Percentiles rank a stretch among this genome's conserved stretches.
These are phyloP conservation scores for Kodamaea leandrae DNA, from an alignment of 805 yeast species.

Conservation along the genomic window DNA sequence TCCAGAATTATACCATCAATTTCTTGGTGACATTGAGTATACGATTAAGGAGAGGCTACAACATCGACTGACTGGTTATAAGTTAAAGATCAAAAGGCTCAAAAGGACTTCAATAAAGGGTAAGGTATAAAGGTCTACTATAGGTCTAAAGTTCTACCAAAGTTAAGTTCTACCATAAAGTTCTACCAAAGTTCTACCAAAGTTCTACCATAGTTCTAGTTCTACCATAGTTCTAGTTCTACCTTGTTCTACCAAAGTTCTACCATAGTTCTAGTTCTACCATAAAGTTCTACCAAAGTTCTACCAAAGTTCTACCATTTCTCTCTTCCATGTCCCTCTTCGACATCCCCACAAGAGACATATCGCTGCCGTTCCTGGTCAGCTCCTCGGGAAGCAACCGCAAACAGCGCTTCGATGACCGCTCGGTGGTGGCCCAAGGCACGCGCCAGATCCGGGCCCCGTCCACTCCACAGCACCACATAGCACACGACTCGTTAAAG, in stretches of 20 bases:
- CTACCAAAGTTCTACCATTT: neutral
- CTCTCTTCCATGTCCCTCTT: conserved; percentile 6
- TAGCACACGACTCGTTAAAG: neutral
- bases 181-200: neutral
- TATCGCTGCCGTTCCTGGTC: conserved; percentile 10
- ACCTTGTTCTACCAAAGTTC: too few species aligned
- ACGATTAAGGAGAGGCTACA: too few species aligned
- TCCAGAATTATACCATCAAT: too few species aligned
- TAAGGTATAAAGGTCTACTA: too few species aligned
- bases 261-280: neutral
- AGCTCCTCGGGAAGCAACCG: conserved; percentile 10
- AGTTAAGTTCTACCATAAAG: neutral
- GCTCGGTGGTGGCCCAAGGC: conserved; percentile 20
- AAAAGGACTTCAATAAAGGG: too few species aligned
- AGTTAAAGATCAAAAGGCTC: too few species aligned
- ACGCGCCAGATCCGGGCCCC: neutral
- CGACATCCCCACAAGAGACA: conserved; percentile 13
- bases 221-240: too few species aligned
- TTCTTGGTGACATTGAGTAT: too few species aligned
- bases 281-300: neutral
- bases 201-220: too few species aligned
- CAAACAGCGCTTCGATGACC: conserved; percentile 35
- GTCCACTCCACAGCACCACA: conserved; percentile 8
- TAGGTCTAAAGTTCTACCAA: too few species aligned
- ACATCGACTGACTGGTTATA: too few species aligned